These are phyloP conservation scores for Saposhnikovia divaricata DNA, from an alignment of 129 eudicot genomes.

Conservation along the genomic window DNA sequence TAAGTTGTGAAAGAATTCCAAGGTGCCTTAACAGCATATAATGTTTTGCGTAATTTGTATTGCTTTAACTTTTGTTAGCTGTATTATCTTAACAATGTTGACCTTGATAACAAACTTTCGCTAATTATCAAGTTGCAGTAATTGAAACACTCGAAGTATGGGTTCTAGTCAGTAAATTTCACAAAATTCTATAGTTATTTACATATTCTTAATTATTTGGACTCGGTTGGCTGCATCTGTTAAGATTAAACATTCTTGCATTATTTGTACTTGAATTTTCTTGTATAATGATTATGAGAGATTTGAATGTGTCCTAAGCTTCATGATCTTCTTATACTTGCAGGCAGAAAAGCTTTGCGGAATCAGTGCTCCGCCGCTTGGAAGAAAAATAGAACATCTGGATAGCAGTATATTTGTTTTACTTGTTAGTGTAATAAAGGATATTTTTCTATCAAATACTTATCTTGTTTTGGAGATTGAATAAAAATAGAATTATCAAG, in stretches of 20 bases:
- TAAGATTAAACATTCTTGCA: neutral
- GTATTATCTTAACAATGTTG: neutral
- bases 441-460: neutral
- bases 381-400: constrained; percentile 45
- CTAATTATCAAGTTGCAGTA: neutral
- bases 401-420: neutral
- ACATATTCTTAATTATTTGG: neutral
- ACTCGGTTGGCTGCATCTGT: neutral
- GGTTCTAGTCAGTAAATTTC: neutral
- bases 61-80: neutral
- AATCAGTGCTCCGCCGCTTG: constrained; percentile 70
- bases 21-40: neutral
- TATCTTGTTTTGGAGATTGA: neutral
- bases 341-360: constrained; percentile 97
- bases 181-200: neutral
- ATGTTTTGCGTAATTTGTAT: neutral
- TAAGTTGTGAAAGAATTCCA: neutral
- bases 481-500: neutral
- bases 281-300: neutral
- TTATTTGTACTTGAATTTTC: neutral
- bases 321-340: constrained; percentile 5
- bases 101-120: neutral
- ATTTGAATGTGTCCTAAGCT: neutral
- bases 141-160: neutral
- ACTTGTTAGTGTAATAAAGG: neutral